A percentile compares a stretch with the other conserved stretches of the same genome.
These are phyloP conservation scores for Colletotrichum lindemuthianum DNA, from an alignment of 2,329 filamentous ascomycete genomes.

Conservation along the genomic window DNA sequence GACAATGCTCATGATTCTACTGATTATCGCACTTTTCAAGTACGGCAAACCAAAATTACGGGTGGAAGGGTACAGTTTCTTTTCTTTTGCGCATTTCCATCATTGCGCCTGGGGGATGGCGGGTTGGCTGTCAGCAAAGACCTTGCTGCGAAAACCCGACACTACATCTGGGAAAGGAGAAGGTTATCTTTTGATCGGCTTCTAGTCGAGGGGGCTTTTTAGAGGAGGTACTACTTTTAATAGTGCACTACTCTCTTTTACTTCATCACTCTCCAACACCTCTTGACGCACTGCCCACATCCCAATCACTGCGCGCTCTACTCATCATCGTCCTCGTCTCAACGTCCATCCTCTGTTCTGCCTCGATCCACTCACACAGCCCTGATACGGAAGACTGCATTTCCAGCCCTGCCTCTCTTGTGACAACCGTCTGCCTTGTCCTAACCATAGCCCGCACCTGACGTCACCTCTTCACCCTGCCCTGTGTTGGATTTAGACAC, in stretches of 20 bases:
- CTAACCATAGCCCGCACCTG: slow-evolving; percentile 12
- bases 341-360: slow-evolving; percentile 7
- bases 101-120: slow-evolving; percentile 30
- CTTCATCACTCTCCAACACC: slow-evolving; percentile 32
- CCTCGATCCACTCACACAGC: slow-evolving; percentile 24
- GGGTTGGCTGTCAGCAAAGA: slow-evolving; percentile 24
- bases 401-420: slow-evolving; percentile 7
- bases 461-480: slow-evolving; percentile 1
- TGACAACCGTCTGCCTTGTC: slow-evolving; percentile 17
- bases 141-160: slow-evolving; percentile 21
- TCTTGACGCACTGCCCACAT: slow-evolving; percentile 32
- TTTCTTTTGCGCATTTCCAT: slow-evolving; percentile 33
- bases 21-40: slow-evolving; percentile 35
- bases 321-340: slow-evolving; percentile 13
- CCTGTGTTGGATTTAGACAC: background rate
- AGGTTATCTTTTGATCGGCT: slow-evolving; percentile 21
- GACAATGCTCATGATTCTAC: slow-evolving; percentile 36
- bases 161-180: slow-evolving; percentile 31
- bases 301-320: slow-evolving; percentile 24
- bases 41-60: slow-evolving; percentile 36
- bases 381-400: slow-evolving; percentile 21
- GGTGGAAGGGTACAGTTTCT: slow-evolving; percentile 35
- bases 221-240: slow-evolving; percentile 37
- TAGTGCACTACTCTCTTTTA: slow-evolving; percentile 38
- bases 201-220: slow-evolving; percentile 35